These are phyloP conservation scores for Trypanosoma avium DNA, from an alignment of 208 protist genomes.

Conservation along the genomic window DNA sequence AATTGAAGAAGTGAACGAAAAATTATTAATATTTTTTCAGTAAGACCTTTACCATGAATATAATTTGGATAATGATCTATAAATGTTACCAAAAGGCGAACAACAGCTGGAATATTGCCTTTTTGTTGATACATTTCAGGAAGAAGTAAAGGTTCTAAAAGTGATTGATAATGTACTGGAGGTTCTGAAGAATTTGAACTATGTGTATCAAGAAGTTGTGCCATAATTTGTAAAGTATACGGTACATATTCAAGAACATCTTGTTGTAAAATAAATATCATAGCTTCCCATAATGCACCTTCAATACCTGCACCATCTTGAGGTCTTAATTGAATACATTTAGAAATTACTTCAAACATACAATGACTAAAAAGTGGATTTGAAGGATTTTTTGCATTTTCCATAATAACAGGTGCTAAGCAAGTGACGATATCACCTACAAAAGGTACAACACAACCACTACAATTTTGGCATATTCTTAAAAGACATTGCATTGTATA, in stretches of 20 bases:
- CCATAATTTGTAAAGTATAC: slow-evolving; percentile 96
- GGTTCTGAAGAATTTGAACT: slow-evolving; percentile 29
- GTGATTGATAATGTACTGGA: slow-evolving; percentile 48
- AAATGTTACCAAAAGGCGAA: slow-evolving; percentile 76
- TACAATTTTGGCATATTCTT: slow-evolving; percentile 59
- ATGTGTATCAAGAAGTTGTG: slow-evolving; percentile 92
- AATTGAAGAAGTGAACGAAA: slow-evolving; percentile 65
- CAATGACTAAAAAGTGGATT: slow-evolving; percentile 96
- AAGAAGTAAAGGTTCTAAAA: slow-evolving; percentile 66
- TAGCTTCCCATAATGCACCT: slow-evolving; percentile 74
- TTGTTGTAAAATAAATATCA: slow-evolving; percentile 85
- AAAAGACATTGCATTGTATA: slow-evolving; percentile 94
- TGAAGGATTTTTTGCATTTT: slow-evolving; percentile 87
- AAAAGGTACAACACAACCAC: slow-evolving; percentile 48
- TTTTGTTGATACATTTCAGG: slow-evolving; percentile 61
- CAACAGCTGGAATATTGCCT: slow-evolving; percentile 81
- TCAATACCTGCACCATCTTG: slow-evolving; percentile 69
- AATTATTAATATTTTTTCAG: slow-evolving; percentile 63
- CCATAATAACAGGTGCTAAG: slow-evolving; percentile 43
- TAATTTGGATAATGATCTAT: slow-evolving; percentile 72
- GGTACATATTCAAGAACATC: slow-evolving; percentile 96
- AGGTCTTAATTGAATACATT: slow-evolving; percentile 76
- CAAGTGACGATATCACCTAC: slow-evolving; percentile 54
- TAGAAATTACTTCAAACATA: slow-evolving; percentile 95
- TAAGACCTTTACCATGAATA: slow-evolving; percentile 53